These are phyloP conservation scores for Anacardium occidentale DNA, from an alignment of 345 rosid genomes.

Conservation along the genomic window DNA sequence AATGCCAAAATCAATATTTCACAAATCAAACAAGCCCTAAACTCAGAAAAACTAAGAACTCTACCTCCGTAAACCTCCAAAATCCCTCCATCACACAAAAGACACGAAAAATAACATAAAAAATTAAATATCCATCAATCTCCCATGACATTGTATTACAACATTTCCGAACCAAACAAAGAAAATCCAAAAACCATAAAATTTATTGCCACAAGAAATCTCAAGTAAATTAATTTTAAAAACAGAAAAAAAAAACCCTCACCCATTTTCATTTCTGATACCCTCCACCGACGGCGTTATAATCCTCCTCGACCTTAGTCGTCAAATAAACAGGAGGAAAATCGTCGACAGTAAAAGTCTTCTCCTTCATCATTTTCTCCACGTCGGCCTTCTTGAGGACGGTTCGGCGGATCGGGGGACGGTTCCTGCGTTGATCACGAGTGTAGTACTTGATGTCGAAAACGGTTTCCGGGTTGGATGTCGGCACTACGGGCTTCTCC, in stretches of 20 bases:
- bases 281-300: conserved; percentile 32
- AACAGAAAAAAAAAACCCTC: neutral
- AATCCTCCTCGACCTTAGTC: conserved; percentile 62
- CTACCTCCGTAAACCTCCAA: neutral
- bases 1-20: neutral
- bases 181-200: neutral
- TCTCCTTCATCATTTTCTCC: conserved; percentile 74
- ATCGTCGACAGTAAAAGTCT: conserved; percentile 56
- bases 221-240: neutral
- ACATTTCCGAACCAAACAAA: neutral
- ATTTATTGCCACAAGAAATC: neutral
- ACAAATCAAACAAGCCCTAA: neutral
- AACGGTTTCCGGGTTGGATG: conserved; percentile 79
- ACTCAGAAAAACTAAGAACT: neutral
- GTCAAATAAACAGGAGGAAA: conserved; percentile 81
- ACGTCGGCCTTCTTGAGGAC: conserved; percentile 73
- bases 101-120: no score
- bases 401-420: conserved; percentile 70
- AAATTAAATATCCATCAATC: neutral
- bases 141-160: neutral
- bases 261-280: conserved; percentile 26
- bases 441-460: conserved; percentile 75
- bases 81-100: neutral
- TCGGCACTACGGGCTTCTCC: conserved; percentile 58
- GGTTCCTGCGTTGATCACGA: conserved; percentile 88